These are phyloP conservation scores for Brasenia schreberi DNA, from an alignment of 164 flowering plant species.

Conservation along the genomic window DNA sequence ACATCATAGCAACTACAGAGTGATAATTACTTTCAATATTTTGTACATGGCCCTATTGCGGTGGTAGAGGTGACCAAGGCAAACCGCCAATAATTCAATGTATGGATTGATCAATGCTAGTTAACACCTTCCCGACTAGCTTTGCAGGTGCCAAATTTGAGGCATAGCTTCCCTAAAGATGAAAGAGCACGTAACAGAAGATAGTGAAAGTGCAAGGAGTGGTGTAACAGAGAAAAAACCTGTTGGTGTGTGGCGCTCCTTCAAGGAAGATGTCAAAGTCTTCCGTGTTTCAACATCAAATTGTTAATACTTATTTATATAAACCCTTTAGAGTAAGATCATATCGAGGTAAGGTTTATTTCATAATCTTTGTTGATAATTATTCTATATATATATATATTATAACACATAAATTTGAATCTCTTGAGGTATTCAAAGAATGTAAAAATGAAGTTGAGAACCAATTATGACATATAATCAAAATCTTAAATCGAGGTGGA, in stretches of 20 bases:
- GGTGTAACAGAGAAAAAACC: slow-evolving; percentile 21
- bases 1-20: slow-evolving; percentile 23
- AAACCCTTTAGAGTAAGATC: no score
- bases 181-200: slow-evolving; percentile 6
- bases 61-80: no score
- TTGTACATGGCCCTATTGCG: slow-evolving; percentile 19
- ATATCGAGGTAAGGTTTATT: no score
- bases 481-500: no score
- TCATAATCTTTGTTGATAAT: no score
- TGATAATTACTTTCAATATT: slow-evolving; percentile 22
- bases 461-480: no score
- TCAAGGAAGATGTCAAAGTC: slow-evolving; percentile 35
- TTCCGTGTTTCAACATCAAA: no score
- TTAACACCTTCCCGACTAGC: slow-evolving; percentile 55
- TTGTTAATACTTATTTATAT: no score
- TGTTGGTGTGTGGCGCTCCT: slow-evolving; percentile 90
- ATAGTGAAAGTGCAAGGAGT: slow-evolving; percentile 3
- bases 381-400: no score
- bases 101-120: slow-evolving; percentile 60
- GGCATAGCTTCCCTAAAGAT: slow-evolving; percentile 51
- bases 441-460: no score
- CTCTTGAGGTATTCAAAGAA: no score
- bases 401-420: no score
- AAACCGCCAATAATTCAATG: slow-evolving; percentile 73
- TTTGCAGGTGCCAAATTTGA: slow-evolving; percentile 60